These are phyloP conservation scores for Lentinula sp. DNA, from an alignment of 768 basidiomycete genomes.

Conservation along the genomic window DNA sequence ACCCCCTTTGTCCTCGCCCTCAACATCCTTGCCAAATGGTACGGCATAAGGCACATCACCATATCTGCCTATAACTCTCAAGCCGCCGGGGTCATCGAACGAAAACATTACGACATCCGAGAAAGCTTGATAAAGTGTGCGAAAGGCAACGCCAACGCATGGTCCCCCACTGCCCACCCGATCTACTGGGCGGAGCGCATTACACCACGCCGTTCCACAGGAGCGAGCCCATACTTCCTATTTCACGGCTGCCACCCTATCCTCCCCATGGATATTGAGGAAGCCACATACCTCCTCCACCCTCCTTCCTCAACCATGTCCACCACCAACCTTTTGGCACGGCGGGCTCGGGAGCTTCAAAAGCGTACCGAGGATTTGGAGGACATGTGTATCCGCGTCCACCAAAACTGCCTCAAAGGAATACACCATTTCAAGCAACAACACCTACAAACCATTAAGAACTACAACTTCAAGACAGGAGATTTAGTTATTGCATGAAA, in stretches of 20 bases:
- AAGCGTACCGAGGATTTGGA: no score
- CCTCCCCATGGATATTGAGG: not conserved
- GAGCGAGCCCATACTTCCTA: not conserved
- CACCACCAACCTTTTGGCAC: no score
- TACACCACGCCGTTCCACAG: not conserved
- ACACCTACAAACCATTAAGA: not conserved
- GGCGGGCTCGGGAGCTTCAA: no score
- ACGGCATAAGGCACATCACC: slow-evolving; percentile 20
- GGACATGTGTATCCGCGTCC: no score
- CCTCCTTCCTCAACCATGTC: not conserved
- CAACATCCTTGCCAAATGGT: not conserved
- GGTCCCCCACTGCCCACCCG: not conserved
- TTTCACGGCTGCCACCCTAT: not conserved
- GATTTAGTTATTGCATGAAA: slow-evolving; percentile 29
- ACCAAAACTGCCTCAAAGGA: slow-evolving; percentile 13
- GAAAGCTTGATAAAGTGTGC: not conserved
- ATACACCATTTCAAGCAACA: slow-evolving; percentile 15
- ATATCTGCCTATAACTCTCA: slow-evolving; percentile 27
- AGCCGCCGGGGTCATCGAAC: slow-evolving; percentile 6
- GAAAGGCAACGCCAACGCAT: not conserved
- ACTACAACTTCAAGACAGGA: slow-evolving; percentile 20
- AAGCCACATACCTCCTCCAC: not conserved
- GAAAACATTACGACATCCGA: not conserved
- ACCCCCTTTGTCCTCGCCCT: slow-evolving; percentile 15
- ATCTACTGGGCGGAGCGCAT: not conserved